Base-by-base conservation (phyloP, 306 rosid species). In the Cucumis cinereus region DNA sequence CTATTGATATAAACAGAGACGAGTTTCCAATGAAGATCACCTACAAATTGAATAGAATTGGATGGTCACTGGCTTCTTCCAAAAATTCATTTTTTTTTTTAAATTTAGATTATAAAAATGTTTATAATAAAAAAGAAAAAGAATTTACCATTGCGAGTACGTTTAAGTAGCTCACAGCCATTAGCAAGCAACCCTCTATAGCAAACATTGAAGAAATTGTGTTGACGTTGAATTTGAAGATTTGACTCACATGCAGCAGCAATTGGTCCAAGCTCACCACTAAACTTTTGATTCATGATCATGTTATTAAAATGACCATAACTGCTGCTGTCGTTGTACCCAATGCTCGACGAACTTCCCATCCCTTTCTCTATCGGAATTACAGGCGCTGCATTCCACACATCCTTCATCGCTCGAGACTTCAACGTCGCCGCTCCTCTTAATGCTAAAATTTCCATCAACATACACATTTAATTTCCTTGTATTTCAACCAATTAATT, bases 361-460 rank as follows among this genome's bases (percentile, higher is more conserved):
- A 78, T 16, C 35, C 87, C 97, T 77, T 81, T 92, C 79, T 95
- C 99, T 22, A 86, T 85, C 1, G 99, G 96, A 76, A 89, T 92
- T 14, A 89, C 96, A 0, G 99, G 89, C 1, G 99, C 99, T 59
- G 91, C 82, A 81, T 89, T 95, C 98, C 92, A 95, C 38, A 95
- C 96, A 77, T 95, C 99, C 87, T 90, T 95, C 74, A 89, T 78
- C 6, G 96, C 88, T 89, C 99, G 89, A 22, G 99, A 96, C 90
- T 90, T 95, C 82, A 95, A 79, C 23, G 99, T 95, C 2, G 99
- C 98, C 2, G 98, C 99, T 50, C 99, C 99, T 43, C 96, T 94
- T 79, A 95, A 77, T 13, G 99, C 98, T 94, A 83, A 69, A 77
- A 67, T 78, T 67, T 19, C 19, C 50, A 33, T 54, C 6, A 0